Base-by-base conservation (phyloP, 2,329 filamentous ascomycete species). In the Diaporthe sp. region DNA sequence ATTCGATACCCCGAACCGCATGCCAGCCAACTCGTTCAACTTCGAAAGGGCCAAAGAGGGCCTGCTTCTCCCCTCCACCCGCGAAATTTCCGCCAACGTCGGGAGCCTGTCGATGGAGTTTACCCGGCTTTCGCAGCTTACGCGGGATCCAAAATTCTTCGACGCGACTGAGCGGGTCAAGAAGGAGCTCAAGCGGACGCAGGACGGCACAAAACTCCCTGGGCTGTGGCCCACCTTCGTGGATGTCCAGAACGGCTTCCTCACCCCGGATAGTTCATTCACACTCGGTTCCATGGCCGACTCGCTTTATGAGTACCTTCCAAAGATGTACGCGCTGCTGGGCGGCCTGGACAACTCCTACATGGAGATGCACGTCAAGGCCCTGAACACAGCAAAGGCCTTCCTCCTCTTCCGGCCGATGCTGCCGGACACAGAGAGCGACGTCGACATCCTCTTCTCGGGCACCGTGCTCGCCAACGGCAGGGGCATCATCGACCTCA, bases 161-260 rank as follows among this genome's bases (percentile, higher is more conserved):
- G 93, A 95, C 83, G 93, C 93, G 7, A 90, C 94, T 72, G 92
- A 93, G 77, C 89, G 92, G n/a, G 89, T 96, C 76, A 95, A 94
- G 78, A 87, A 92, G 79, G 89, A 91, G 76, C 89, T 96, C 67
- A 88, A 92, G 77, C 85, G 87, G 53, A 89, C 90, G 78, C 94
- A 96, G 84, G 89, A 91, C 78, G 83, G 87, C 13, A 95, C 93
- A 1, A 88, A 86, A 58, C 85, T 95, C 12, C 94, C 94, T 3
- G 94, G 94, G 3, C 86, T 96, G 83, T 95, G 93, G 93, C 93
- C 94, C 0, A 87, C 90, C 74, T 86, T 85, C 73, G 83, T 95
- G 71, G 91, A 95, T 83, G 92, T 80, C 87, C 88, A 80, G 85
- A 89, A 78, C 86, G 91, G 84, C 83, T 88, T 80, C 80, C 85